Base-by-base conservation (phyloP, 2,329 filamentous ascomycete species). In the Raffaelea deltoideospora region DNA sequence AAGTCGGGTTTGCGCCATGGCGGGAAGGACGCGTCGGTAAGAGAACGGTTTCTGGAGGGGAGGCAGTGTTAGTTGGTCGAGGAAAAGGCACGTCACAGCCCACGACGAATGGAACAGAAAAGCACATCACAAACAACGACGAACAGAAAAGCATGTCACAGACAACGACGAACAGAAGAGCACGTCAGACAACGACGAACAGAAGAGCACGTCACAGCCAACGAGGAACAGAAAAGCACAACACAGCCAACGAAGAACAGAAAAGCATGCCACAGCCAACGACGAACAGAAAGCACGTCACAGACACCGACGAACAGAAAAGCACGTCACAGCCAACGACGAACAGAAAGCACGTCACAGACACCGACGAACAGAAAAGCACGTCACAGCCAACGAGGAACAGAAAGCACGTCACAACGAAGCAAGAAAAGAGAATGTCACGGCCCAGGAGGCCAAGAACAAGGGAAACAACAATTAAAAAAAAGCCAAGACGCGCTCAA, bases 11-110 rank as follows among this genome's bases (percentile, higher is more conserved):
- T 54, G 39, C 60, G 63, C 43, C 64, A 62, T 38, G 58, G 43
- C 34, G 72, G 71, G 40, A 75, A 65, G 47, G 59, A 65, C 34
- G 57, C 55, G 50, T 72, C 69, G 47, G 67, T 64, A 29, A 76
- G 56, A 40, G 55, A 58, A 35, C 60, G 58, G 38, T 63, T 59
- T 53, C 65, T 69, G 49, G 30, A 40, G 31, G n/a, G 27, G 14
- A 38, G 41, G 52, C 44, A 50, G 47, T 37, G 15, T 15, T 14
- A 24, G 10, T 10, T 17, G 21, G 28, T 23, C 35, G 26, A 6
- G 18, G 11, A 11, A 7, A 15, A 11, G 7, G 23, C 39, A 33
- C 33, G 34, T 32, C 46, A 40, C 31, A 24, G 37, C 34, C 39
- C 37, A 10, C 10, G 26, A 39, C 31, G 24, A 37, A n/a, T 32